A percentile compares a stretch with the other conserved stretches of the same genome.
Conservation (phyloP, 176 grass and related monocot species). For the Aegilops speltoides region DNA sequence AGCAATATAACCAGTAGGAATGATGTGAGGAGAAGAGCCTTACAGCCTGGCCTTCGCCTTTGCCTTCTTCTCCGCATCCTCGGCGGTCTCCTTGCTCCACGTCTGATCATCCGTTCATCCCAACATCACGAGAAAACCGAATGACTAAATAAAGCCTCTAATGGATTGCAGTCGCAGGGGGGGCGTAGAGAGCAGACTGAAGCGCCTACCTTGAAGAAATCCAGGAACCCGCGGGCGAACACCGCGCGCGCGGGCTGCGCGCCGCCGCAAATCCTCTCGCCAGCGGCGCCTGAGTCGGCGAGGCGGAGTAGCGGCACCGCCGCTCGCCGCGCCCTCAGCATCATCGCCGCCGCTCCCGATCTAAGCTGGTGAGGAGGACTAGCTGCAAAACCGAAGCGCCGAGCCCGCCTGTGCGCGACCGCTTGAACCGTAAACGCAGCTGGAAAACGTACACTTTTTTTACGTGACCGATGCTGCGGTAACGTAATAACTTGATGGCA, state of each 20-base stretch:
- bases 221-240: conserved; percentile 48
- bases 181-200: neutral
- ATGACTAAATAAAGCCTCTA: neutral
- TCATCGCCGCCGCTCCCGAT: conserved; percentile 36
- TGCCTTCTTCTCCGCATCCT: conserved; percentile 46
- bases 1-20: neutral
- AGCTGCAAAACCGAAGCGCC: neutral
- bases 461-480: neutral
- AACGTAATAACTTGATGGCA: neutral
- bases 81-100: conserved; percentile 48
- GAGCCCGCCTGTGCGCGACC: neutral
- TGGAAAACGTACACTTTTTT: neutral
- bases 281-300: neutral
- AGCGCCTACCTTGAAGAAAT: conserved; percentile 41
- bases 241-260: neutral
- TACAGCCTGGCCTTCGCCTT: conserved; percentile 81
- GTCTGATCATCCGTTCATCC: conserved; percentile 16
- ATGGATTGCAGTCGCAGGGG: neutral
- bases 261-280: neutral
- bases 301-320: conserved; percentile 12
- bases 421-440: fast-evolving
- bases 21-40: conserved; percentile 28
- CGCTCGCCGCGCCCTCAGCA: conserved; percentile 31
- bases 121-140: neutral
- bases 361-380: neutral